A percentile compares a stretch with the other conserved stretches of the same genome.
phyloP scores from a whole-genome alignment of 2,329 filamentous ascomycete species.

The Pseudogymnoascus sp. region DNA sequence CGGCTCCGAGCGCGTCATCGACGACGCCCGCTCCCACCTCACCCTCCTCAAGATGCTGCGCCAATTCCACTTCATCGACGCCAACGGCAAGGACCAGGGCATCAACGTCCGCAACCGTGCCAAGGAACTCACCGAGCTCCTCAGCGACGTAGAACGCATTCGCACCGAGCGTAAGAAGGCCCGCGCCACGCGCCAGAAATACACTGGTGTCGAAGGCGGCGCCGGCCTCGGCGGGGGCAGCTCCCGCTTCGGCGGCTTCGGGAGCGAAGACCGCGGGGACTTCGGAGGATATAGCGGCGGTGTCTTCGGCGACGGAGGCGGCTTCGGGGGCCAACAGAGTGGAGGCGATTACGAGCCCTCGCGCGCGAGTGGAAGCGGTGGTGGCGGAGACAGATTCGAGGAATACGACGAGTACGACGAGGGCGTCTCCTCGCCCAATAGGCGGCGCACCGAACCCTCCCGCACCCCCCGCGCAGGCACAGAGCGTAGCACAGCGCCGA shows the following conservation, averaged over 20 bases:
- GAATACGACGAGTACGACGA: constrained; percentile 97
- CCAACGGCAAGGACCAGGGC: constrained; percentile 96
- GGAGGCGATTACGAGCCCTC: constrained; percentile 31
- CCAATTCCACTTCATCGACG: constrained; percentile 94
- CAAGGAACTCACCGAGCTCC: constrained; percentile 89
- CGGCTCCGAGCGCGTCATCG: constrained; percentile 92
- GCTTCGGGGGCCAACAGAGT: constrained; percentile 77
- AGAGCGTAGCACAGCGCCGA: constrained; percentile 30
- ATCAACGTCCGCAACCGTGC: constrained; percentile 95
- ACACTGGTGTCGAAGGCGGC: constrained; percentile 86
- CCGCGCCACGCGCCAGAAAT: constrained; percentile 82
- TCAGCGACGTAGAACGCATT: constrained; percentile 85
- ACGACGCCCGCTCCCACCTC: constrained; percentile 91
- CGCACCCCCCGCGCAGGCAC: constrained; percentile 38
- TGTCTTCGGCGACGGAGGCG: constrained; percentile 93
- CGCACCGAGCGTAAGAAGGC: constrained; percentile 81
- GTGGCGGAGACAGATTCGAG: constrained; percentile 71
- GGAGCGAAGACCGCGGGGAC: constrained; percentile 59
- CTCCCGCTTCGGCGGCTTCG: constrained; percentile 71
- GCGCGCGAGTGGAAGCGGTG: constrained; percentile 18
- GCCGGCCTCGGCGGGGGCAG: constrained; percentile 45
- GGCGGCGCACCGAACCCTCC: constrained; percentile 29
- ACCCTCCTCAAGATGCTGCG: constrained; percentile 96
- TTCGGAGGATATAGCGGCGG: constrained; percentile 57
- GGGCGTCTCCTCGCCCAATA: constrained; percentile 42